A percentile compares a stretch with the other conserved stretches of the same genome.
Conservation (phyloP, 805 yeast species). For the Nakazawaea pomicola region DNA sequence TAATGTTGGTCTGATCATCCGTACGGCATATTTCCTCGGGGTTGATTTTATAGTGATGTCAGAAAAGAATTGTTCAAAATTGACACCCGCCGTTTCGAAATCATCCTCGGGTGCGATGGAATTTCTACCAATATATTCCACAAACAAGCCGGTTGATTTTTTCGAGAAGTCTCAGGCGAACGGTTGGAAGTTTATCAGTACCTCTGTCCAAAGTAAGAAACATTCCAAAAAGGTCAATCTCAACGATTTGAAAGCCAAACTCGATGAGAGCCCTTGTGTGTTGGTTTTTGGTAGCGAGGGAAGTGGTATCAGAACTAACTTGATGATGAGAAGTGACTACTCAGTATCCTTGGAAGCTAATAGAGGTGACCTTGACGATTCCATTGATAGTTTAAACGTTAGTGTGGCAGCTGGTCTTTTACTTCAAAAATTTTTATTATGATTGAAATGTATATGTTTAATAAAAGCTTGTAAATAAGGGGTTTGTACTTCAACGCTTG, state of each 20-base stretch:
- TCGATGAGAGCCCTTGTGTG: conserved; percentile 52
- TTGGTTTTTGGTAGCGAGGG: conserved; percentile 86
- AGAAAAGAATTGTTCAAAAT: conserved; percentile 62
- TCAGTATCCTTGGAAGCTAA: conserved; percentile 34
- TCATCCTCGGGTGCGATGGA: conserved; percentile 86
- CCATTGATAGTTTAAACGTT: conserved; percentile 80
- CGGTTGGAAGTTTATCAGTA: conserved; percentile 71
- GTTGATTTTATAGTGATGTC: conserved; percentile 75
- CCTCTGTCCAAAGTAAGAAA: conserved; percentile 39
- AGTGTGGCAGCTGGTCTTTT: conserved; percentile 84
- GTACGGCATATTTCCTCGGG: conserved; percentile 79
- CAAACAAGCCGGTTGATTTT: conserved; percentile 55
- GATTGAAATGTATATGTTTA: neutral
- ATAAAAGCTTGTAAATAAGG: too few relatives aligned
- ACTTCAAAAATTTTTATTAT: conserved; percentile 25
- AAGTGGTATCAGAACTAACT: conserved; percentile 65
- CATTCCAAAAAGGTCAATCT: conserved; percentile 20
- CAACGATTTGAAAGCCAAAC: conserved; percentile 38
- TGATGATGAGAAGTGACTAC: conserved; percentile 54
- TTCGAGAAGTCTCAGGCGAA: conserved; percentile 47
- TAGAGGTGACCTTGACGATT: conserved; percentile 21
- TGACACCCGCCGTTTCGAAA: conserved; percentile 75
- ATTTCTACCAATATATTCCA: conserved; percentile 54
- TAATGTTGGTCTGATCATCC: conserved; percentile 75
- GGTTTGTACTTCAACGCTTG: too few relatives aligned